Base-by-base conservation (phyloP, 1,284 basidiomycete species). In the Athelia sp. region DNA sequence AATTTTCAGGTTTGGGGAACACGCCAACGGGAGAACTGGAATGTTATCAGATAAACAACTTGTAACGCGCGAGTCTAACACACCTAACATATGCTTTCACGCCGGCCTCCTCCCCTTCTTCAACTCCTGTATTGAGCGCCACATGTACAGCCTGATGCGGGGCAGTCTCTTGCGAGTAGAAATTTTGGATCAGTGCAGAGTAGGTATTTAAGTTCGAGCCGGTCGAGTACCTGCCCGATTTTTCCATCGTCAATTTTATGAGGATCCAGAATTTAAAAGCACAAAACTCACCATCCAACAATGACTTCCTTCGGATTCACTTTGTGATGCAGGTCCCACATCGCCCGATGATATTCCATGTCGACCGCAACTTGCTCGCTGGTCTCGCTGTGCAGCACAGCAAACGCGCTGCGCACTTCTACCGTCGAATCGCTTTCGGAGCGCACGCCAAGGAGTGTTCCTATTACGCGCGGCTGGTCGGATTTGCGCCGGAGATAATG, bases 141-240 rank as follows among this genome's bases (percentile, higher is more conserved):
- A 99, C 75, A 68, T 99, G 96, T 42, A 99, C 82, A 3, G 97
- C 94, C 52, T 89, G 90, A 67, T 90, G 82, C 3, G 93, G 90
- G 1, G 82, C 75, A 2, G 92, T 94, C 71, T 99, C 93, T 76
- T 90, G 84, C 35, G 91, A 84, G 71, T 97, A 99, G 72, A 98
- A 98, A 71, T 98, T 95, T 79, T 99, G 97, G 63, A 99, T 97
- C 56, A 99, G 79, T 18, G 97, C 94, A 42, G 94, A 96, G 75
- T 96, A 96, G 14, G 91, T 92, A 74, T 97, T 96, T 52, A 99
- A 80, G 55, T 89, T 84, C 3, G 89, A 88, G 55, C 88, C 87
- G 18, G 92, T 94, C 17, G 92, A 92, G 71, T 94, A 94, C 90
- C 90, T 93, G 60, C 11, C 19, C 36, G n/a, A n/a, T 21, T 9